Evolutionary conservation across 2,329 filamentous ascomycete genomes (phyloP), one percentile per base, ranked within the genome.

Genomic region (Colletotrichum sidae): DNA sequence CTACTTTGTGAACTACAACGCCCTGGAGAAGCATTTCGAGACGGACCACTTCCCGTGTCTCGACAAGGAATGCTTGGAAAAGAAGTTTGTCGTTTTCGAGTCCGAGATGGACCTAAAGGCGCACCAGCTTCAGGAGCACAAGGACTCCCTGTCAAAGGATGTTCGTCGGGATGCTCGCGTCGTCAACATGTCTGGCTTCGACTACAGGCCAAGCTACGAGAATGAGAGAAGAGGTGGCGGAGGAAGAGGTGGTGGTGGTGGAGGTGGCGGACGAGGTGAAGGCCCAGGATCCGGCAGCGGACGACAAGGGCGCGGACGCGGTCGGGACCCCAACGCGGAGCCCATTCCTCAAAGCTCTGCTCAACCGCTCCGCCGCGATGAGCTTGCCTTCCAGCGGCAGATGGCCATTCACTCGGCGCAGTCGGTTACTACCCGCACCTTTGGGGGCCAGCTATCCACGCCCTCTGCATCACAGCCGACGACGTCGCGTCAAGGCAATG

Each of bases 11-110:
- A 89, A 99, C 79, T 98, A 97, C 78, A 87, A 94, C 69, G 88
- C 92, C 1, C 83, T 99, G 3, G 94, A 97, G 74, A 82, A 89
- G 42, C 96, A 99, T 78, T 98, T 98, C 75, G 86, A 87, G 68
- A 90, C 90, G 70, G 94, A 96, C 62, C 96, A 99, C 77, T 97
- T 90, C 73, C 81, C 94, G 1, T 99, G 96, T 74, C 78, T 87
- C 7, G 94, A 99, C 72, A 84, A 86, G 58, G 94, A 97, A 74
- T 99, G 96, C 73, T 76, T 96, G 73, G 96, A 98, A 71, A 97
- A 97, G 86, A 98, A 97, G 76, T 97, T 98, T 75, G 92, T 98
- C 37, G 96, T 98, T 1, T 99, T 99, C 71, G 93, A 93, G 60
- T 94, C 94, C 0, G 93, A 97, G 73, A 90, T 99, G 83, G 96